A percentile compares a stretch with the other conserved stretches of the same genome.
These are phyloP conservation scores for Pseudophaeomoniella oleicola DNA, from an alignment of 2,329 filamentous ascomycete species.

Conservation along the genomic window DNA sequence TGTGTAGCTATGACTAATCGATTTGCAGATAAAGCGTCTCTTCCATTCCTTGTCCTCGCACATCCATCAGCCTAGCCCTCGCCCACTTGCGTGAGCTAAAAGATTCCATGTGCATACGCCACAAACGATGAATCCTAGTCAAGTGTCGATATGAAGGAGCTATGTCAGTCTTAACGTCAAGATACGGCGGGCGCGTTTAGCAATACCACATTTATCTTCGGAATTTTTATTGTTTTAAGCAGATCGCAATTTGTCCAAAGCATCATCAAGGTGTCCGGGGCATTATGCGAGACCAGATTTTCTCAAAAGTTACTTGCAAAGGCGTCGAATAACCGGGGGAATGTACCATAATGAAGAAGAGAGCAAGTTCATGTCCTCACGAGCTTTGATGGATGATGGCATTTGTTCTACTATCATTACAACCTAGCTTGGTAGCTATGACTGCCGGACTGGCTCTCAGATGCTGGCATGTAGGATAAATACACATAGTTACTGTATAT, in stretches of 20 bases:
- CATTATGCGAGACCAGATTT: slow-evolving; percentile 5
- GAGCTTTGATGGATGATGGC: neutral
- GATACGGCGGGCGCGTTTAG: too few species aligned
- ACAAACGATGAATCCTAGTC: too few species aligned
- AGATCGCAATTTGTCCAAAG: neutral
- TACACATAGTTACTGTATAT: neutral
- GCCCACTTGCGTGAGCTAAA: slow-evolving; percentile 15
- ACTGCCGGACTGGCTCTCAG: neutral
- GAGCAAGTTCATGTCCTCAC: neutral
- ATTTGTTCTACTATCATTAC: neutral
- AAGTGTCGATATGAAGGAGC: too few species aligned
- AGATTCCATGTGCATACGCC: slow-evolving; percentile 9
- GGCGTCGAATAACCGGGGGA: slow-evolving; percentile 4
- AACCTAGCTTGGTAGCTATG: neutral
- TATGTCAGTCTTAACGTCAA: too few species aligned
- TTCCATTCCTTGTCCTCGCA: slow-evolving; percentile 30
- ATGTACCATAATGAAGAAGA: neutral
- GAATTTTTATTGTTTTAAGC: slow-evolving; percentile 1
- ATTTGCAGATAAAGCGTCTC: slow-evolving; percentile 25
- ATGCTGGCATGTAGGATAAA: neutral
- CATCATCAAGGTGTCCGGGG: neutral
- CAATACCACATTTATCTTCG: too few species aligned
- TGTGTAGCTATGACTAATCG: slow-evolving; percentile 2
- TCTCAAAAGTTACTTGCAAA: neutral
- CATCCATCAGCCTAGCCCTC: slow-evolving; percentile 33